Percentiles rank a stretch among this genome's conserved stretches.
Evolutionary conservation across 371 early-diverging fungal species (phyloP).

Genomic region (Lichtheimia hyalospora): DNA sequence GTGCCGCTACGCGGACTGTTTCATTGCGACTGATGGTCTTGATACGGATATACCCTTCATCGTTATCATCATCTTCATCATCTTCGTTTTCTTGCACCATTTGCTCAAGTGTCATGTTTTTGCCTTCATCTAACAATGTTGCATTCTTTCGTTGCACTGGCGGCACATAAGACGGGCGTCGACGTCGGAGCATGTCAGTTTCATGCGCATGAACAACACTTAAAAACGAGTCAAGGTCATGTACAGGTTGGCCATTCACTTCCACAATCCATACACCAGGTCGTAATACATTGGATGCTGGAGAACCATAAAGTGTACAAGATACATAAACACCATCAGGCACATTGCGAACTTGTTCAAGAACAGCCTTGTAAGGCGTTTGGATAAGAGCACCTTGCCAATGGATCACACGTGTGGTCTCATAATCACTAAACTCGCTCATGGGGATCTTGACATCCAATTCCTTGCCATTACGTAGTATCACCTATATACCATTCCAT

Average conservation of each 20-base stretch:
- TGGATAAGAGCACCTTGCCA: constrained; percentile 89
- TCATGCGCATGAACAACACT: constrained; percentile 48
- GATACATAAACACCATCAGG: constrained; percentile 79
- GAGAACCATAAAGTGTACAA: constrained; percentile 68
- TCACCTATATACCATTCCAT: constrained; percentile 18
- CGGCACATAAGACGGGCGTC: constrained; percentile 33
- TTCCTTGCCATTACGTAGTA: constrained; percentile 63
- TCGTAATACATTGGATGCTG: constrained; percentile 53
- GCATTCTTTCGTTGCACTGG: constrained; percentile 21
- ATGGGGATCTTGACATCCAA: constrained; percentile 54
- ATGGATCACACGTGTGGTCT: constrained; percentile 61
- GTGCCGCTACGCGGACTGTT: constrained; percentile 60
- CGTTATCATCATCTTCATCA: constrained; percentile 46
- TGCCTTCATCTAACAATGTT: no score
- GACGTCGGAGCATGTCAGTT: constrained; percentile 20
- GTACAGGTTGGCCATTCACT: constrained; percentile 49
- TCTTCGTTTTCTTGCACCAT: constrained; percentile 16
- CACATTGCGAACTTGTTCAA: constrained; percentile 71
- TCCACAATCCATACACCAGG: constrained; percentile 55
- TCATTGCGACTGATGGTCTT: constrained; percentile 62
- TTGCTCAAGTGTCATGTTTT: no score
- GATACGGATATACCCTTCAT: constrained; percentile 66
- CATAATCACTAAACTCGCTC: constrained; percentile 49
- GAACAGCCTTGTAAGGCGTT: constrained; percentile 77
- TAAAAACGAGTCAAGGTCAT: constrained; percentile 50